Evolutionary conservation across 176 grass and related monocot genomes (phyloP), one percentile per base, ranked within the genome.

Genomic region (Secale cereale): DNA sequence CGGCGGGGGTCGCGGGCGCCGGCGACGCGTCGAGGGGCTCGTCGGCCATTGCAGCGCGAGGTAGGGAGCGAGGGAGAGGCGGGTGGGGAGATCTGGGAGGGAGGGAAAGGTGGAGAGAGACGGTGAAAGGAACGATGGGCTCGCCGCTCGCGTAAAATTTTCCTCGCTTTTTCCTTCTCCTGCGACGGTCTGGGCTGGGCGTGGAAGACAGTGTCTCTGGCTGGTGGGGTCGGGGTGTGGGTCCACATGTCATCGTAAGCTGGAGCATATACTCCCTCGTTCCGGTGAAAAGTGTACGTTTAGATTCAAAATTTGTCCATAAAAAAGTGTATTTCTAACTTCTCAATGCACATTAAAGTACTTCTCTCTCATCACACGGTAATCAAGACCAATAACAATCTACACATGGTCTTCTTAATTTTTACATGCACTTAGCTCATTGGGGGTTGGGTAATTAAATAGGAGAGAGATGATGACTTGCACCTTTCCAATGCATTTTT

Each of bases 1-100:
- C 57, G 74, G 60, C 75, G 70, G 81, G 19, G 79, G 46, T 7
- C 59, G 74, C 59, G 70, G 41, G 14, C 61, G 81, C 11, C 52
- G 89, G 70, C 19, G 81, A 43, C 35, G 62, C 54, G 52, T 56
- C 70, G 0, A 64, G 61, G 48, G 68, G 69, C 60, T 88, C 86
- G 73, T 86, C 83, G 46, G 73, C 46, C 90, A 92, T 88, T 74
- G 86, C 54, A 54, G 76, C 61, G 50, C 37, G 59, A 5, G 72
- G 76, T 41, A 23, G 27, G 15, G 59, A 46, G 22, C 29, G 67
- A 59, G 33, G 23, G 59, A 63, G 78, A 77, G 31, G 46, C 54
- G 71, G 28, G 70, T 25, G 63, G 32, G 23, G 70, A 88, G 81
- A 85, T 91, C 78, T 81, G 70, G 56, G 72, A 63, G 30, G 43